Conservation (phyloP, 164 flowering plant genomes). For the Magnolia changhungtana region DNA sequence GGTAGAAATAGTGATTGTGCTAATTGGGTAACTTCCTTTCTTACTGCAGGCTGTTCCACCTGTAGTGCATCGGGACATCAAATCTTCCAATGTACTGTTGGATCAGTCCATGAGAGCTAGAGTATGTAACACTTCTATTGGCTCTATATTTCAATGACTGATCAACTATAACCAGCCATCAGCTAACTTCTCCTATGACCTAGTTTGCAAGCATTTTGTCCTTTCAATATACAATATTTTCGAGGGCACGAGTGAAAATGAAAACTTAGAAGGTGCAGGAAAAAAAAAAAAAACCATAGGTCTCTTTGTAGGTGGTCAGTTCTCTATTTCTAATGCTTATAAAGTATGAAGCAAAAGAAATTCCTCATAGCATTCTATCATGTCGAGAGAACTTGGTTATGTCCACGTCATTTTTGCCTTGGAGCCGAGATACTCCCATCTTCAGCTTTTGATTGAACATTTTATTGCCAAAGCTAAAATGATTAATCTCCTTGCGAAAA, state of each 20-base stretch:
- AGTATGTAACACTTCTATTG: constrained; percentile 41
- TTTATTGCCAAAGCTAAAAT: no score
- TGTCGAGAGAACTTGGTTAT: no score
- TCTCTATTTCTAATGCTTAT: no score
- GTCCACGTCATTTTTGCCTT: no score
- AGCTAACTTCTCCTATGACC: background rate
- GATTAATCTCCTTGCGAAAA: no score
- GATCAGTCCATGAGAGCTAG: constrained; percentile 90
- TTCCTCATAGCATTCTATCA: no score
- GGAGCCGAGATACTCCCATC: no score
- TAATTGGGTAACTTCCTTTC: constrained; percentile 6
- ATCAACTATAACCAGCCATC: background rate
- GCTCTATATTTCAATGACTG: background rate
- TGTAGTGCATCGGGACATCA: constrained; percentile 88
- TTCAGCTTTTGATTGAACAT: no score
- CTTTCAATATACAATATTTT: no score
- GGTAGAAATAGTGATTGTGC: background rate
- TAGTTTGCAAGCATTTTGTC: background rate
- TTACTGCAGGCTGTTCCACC: constrained; percentile 85
- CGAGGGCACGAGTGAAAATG: background rate
- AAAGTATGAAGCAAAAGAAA: no score
- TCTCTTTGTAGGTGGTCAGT: no score
- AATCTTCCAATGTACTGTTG: constrained; percentile 89
- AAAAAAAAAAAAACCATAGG: no score
- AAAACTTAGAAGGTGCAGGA: background rate